Evolutionary conservation across 345 rosid genomes (phyloP).

Genomic region (Excoecaria cochinchinensis): DNA sequence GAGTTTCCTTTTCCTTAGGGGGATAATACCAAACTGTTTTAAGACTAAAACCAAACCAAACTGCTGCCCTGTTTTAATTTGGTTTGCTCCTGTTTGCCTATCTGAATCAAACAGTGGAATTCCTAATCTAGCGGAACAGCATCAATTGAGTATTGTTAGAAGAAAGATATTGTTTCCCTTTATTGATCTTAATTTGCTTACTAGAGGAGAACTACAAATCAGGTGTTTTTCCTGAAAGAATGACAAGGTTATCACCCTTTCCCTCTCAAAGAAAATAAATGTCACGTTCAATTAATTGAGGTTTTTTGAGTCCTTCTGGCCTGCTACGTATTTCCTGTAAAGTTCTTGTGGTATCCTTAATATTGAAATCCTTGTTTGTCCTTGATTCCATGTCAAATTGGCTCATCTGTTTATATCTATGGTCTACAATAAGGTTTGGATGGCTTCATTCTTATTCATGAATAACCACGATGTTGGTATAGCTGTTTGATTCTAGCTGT

Average conservation of each 20-base stretch:
- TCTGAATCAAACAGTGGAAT: neutral
- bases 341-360: neutral
- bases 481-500: neutral
- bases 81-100: neutral
- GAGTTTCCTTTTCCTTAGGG: neutral
- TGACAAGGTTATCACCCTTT: neutral
- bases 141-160: neutral
- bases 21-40: neutral
- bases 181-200: neutral
- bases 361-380: neutral
- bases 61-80: neutral
- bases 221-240: neutral
- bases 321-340: neutral
- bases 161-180: neutral
- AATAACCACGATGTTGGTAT: neutral
- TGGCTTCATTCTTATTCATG: neutral
- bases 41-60: constrained; percentile 1
- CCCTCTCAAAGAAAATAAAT: neutral
- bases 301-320: neutral
- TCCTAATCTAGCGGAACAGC: neutral
- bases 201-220: neutral
- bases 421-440: neutral
- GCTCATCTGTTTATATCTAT: neutral
- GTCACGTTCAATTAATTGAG: neutral
- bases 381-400: neutral